These are phyloP conservation scores for Marasmius tenuissimus DNA, from an alignment of 1,284 basidiomycete species.

Conservation along the genomic window DNA sequence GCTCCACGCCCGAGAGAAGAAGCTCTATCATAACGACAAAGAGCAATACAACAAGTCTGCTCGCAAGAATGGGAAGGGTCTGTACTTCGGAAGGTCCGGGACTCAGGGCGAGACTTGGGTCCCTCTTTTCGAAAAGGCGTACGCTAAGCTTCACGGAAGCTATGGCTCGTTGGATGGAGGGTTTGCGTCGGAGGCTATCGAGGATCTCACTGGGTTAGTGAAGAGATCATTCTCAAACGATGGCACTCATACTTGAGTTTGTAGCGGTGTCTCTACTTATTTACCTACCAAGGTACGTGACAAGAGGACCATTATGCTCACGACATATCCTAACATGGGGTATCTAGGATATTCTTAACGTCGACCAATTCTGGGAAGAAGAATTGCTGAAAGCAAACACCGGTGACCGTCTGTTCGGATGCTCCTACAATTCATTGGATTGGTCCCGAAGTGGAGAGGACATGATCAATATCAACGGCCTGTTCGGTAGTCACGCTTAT, in stretches of 20 bases:
- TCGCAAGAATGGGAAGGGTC: conserved; percentile 24
- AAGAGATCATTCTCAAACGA: conserved; percentile 6
- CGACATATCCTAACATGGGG: conserved; percentile 3
- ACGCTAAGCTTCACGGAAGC: conserved; percentile 50
- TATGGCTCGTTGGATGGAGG: conserved; percentile 41
- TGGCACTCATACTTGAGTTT: not conserved
- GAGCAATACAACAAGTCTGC: conserved; percentile 24
- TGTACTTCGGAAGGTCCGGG: conserved; percentile 26
- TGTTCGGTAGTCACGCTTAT: conserved; percentile 48
- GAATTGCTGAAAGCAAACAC: conserved; percentile 40
- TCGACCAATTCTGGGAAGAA: conserved; percentile 42
- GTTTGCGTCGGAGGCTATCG: conserved; percentile 41
- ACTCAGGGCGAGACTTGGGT: conserved; percentile 31
- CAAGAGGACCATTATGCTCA: not conserved
- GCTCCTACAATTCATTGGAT: conserved; percentile 34
- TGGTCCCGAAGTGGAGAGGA: conserved; percentile 26
- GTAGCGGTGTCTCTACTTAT: conserved; percentile 41
- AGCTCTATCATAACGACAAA: conserved; percentile 27
- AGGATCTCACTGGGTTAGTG: conserved; percentile 56
- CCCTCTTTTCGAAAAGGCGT: conserved; percentile 55
- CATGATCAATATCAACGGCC: conserved; percentile 39
- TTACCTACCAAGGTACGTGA: conserved; percentile 37
- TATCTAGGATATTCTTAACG: conserved; percentile 40
- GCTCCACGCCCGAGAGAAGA: conserved; percentile 15
- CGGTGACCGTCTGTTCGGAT: conserved; percentile 49